Evolutionary conservation across 2,329 filamentous ascomycete species (phyloP).

Genomic region (Beauveria asiatica): DNA sequence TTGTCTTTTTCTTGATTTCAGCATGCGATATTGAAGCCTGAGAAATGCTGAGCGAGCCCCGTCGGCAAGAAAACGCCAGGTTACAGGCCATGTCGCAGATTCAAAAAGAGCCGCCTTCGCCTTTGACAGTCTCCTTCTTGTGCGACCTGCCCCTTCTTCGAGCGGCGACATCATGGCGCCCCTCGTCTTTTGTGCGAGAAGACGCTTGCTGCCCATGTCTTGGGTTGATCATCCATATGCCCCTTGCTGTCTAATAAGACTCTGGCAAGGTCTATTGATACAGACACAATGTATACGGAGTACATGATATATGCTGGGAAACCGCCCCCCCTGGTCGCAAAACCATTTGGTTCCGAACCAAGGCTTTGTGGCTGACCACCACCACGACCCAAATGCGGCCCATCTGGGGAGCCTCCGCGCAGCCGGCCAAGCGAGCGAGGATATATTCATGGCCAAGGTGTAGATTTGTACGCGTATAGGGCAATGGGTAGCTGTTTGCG

Average conservation of each 20-base stretch:
- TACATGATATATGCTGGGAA: too few relatives aligned
- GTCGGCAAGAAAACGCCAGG: background rate
- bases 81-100: background rate
- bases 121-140: background rate
- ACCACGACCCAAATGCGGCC: background rate
- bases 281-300: background rate
- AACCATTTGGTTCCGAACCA: background rate
- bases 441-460: too few relatives aligned
- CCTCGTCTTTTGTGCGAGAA: background rate
- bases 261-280: too few relatives aligned
- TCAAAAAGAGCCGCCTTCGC: background rate
- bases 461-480: background rate
- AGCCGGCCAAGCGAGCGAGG: background rate
- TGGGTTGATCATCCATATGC: background rate
- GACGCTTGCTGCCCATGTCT: background rate
- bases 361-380: background rate
- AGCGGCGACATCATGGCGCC: background rate
- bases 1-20: background rate
- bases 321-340: background rate
- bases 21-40: background rate
- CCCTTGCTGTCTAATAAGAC: too few relatives aligned
- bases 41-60: background rate
- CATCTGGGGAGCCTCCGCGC: background rate
- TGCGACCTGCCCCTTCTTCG: background rate
- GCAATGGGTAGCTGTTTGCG: background rate